Base-by-base conservation (phyloP, 352 stramenopile species). In the Pythium rishiriense region DNA sequence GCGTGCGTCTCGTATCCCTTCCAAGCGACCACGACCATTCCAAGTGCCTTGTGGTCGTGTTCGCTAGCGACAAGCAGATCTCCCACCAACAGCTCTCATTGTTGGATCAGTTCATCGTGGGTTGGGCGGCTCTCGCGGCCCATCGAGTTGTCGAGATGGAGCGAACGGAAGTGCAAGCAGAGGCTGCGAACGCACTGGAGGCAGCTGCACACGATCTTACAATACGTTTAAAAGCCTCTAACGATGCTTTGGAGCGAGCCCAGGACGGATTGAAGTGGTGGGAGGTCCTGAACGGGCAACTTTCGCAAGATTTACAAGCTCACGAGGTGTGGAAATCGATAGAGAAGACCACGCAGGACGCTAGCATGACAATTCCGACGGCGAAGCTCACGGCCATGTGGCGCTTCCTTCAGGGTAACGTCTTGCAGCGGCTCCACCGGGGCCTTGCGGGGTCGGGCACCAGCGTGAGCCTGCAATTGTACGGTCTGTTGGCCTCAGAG, bases 381-480 rank as follows among this genome's bases (percentile, higher is more conserved):
- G 21, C 33, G 0, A 62, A 58, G 42, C 45, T 67, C 2, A 51
- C 57, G 4, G 22, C 1, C 0, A 59, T 61, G 58, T 72, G 65
- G 58, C 25, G 42, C 0, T 64, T 61, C 33, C 45, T 67, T 0
- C 35, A 62, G 21, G 65, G 64, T 11, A 17, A 41, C 6, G 51
- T 53, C 1, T 9, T 41, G 7, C 21, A 24, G 7, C 50, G 64
- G 4, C 33, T 71, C 3, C 14, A 43, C 2, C 25, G 8, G 2
- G 35, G 28, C 2, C 25, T 52, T 2, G 26, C 25, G 25, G 10
- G 22, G 0, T 8, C 15, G 9, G 42, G 17, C 10, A 19, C n/a
- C n/a, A n/a, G 25, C 26, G 25, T 46, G 9, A 59, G 19, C 25
- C 46, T 61, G 9, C 65, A 72, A 17, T 45, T 72, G 31, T 72